Percentiles rank a stretch among this genome's conserved stretches.
Conservation (phyloP, 2,329 filamentous ascomycete species). For the Sporothrix variecibatus region DNA sequence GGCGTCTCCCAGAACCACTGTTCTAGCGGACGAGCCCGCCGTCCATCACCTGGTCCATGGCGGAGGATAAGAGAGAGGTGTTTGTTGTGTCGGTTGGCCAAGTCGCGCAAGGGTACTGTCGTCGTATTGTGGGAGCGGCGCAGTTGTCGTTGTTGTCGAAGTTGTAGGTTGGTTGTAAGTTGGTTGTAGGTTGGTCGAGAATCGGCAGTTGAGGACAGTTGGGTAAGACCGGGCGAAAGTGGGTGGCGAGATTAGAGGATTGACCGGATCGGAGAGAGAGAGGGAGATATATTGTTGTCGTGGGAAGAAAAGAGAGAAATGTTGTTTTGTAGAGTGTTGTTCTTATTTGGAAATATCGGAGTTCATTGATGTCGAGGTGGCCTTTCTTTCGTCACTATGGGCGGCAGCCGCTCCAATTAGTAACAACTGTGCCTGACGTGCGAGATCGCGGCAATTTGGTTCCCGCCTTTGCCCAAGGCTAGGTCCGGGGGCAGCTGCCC, state of each 20-base stretch:
- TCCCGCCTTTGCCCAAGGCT: not conserved
- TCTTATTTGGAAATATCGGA: not conserved
- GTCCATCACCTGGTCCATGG: constrained; percentile 58
- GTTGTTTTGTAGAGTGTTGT: not conserved
- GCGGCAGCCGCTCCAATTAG: not conserved
- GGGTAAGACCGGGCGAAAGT: not conserved
- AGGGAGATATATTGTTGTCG: not conserved
- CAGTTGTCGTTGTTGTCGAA: not conserved
- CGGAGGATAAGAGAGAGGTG: not conserved
- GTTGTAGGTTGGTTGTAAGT: not conserved
- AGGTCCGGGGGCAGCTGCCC: not conserved
- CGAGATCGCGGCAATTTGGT: not conserved
- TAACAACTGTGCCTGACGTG: not conserved
- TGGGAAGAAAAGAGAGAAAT: not conserved
- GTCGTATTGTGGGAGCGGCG: not conserved
- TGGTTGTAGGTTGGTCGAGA: not conserved
- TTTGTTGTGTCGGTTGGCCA: not conserved
- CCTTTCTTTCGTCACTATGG: constrained; percentile 29
- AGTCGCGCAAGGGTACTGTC: not conserved
- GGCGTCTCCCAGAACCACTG: constrained; percentile 99
- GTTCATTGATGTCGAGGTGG: constrained; percentile 29
- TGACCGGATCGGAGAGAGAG: not conserved
- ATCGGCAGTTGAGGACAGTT: not conserved
- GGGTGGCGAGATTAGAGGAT: not conserved
- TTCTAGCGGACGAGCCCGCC: constrained; percentile 77